phyloP scores from a whole-genome alignment of 2,329 filamentous ascomycete species.

The Fusarium citri region DNA sequence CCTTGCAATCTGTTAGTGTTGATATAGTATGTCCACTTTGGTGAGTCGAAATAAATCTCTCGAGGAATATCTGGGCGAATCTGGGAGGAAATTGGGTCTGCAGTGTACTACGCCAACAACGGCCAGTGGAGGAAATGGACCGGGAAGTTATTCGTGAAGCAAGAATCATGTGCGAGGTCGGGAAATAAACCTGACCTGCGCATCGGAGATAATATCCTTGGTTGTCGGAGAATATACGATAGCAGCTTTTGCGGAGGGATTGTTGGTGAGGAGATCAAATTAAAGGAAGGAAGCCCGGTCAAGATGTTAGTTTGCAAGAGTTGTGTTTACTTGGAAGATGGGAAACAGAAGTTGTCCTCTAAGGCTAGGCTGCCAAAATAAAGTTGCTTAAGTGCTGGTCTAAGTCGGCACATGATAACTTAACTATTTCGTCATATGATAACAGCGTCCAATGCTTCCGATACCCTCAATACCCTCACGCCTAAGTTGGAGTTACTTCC shows the following conservation, averaged over 20 bases:
- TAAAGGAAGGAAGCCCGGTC: neutral
- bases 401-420: neutral
- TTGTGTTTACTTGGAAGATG: neutral
- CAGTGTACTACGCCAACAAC: neutral
- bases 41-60: neutral
- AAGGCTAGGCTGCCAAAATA: neutral
- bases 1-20: neutral
- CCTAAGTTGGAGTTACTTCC: neutral
- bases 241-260: too few species aligned
- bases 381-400: neutral
- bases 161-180: slow-evolving; percentile 24
- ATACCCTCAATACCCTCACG: neutral
- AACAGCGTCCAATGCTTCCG: neutral
- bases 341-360: neutral
- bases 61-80: neutral
- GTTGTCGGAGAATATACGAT: neutral
- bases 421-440: neutral
- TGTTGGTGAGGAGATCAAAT: neutral
- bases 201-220: neutral
- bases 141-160: neutral
- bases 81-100: neutral
- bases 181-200: slow-evolving; percentile 26
- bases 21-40: neutral
- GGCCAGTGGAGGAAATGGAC: neutral
- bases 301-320: neutral